Base-by-base conservation (phyloP, 306 rosid species). In the Abrus precatorius region DNA sequence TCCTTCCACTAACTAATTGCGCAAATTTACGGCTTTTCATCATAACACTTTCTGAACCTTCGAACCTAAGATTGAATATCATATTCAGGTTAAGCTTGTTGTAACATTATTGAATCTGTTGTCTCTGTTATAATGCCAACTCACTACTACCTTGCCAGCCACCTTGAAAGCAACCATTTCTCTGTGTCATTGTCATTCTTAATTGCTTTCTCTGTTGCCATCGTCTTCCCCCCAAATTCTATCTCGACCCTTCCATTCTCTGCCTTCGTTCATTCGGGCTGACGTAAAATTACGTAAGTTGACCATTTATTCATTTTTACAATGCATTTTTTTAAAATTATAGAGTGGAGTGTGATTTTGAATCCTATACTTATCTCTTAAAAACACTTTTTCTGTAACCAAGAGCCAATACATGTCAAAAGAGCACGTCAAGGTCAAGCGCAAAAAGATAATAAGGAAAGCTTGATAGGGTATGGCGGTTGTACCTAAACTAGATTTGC, bases 401-500 rank as follows among this genome's bases (percentile, higher is more conserved):
- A 49, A 50, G 80, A 9, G 59, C 82, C 74, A 44, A 38, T 32
- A 28, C 6, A 50, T 64, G 61, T 34, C 62, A 32, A 65, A 66
- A 68, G 49, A 32, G 50, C 40, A 68, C 45, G 36, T 5, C 63
- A 47, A 69, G 52, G 63, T 69, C 28, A 57, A 48, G 55, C 62
- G 29, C 74, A 49, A 33, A 72, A 12, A 29, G 29, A 1, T 44
- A 7, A 59, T 49, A 29, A 53, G 52, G n/a, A 56, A 48, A 79
- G 9, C 13, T 29, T 50, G 33, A 66, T 50, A 59, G 68, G 68
- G 60, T 36, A 27, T 57, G 66, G 74, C 41, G 54, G 69, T 64
- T 79, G 76, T 76, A 75, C 83, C 78, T 65, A 83, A 59, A 68
- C 33, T 12, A 41, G 60, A 68, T 40, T 45, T 36, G 77, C n/a